These are phyloP conservation scores for Circinella minor DNA, from an alignment of 371 early-diverging fungal genomes.

Conservation along the genomic window DNA sequence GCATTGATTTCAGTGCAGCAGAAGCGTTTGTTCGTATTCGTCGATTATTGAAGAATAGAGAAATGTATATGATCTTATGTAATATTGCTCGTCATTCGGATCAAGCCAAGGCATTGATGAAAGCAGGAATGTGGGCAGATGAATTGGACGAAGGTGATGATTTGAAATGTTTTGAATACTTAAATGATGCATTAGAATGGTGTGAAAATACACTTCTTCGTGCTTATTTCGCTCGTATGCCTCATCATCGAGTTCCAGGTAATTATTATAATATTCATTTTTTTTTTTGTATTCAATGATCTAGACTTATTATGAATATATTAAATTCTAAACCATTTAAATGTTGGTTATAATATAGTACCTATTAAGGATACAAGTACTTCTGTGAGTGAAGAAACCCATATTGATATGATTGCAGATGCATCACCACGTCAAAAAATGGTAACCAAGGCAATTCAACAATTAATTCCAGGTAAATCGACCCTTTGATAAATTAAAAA, in stretches of 20 bases:
- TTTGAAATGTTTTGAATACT: slow-evolving; percentile 75
- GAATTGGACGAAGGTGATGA: slow-evolving; percentile 43
- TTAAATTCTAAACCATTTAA: too few relatives aligned
- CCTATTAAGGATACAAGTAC: slow-evolving; percentile 18
- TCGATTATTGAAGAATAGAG: slow-evolving; percentile 67
- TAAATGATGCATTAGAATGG: slow-evolving; percentile 93
- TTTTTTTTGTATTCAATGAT: not conserved
- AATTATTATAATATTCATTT: not conserved
- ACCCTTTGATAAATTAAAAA: not conserved
- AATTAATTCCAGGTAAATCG: slow-evolving; percentile 40
- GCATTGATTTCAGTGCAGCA: slow-evolving; percentile 94
- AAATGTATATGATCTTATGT: slow-evolving; percentile 87
- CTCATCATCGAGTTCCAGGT: slow-evolving; percentile 29
- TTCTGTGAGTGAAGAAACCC: slow-evolving; percentile 1
- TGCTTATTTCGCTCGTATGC: slow-evolving; percentile 62
- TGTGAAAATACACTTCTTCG: slow-evolving; percentile 89
- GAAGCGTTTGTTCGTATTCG: slow-evolving; percentile 93
- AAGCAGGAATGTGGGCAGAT: slow-evolving; percentile 78
- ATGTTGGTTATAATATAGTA: not conserved
- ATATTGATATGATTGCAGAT: slow-evolving; percentile 19
- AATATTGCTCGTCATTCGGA: slow-evolving; percentile 71
- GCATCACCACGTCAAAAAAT: slow-evolving; percentile 46
- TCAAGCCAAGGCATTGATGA: slow-evolving; percentile 73
- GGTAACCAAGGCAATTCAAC: slow-evolving; percentile 41
- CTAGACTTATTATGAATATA: not conserved